Conservation (phyloP, 2,329 filamentous ascomycete genomes). For the Fusarium pilosicola region DNA sequence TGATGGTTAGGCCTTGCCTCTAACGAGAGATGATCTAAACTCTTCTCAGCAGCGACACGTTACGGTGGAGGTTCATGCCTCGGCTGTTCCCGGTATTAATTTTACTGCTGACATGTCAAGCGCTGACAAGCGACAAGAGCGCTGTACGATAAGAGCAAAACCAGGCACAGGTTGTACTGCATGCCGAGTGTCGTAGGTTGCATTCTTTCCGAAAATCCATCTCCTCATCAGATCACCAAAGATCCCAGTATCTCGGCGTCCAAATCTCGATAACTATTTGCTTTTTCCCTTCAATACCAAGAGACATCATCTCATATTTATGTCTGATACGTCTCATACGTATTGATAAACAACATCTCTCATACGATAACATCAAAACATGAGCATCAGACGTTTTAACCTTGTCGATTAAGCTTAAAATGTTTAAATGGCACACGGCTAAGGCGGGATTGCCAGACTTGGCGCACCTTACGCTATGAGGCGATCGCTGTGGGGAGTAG, state of each 20-base stretch:
- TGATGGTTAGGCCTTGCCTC: not conserved
- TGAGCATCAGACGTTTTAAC: slow-evolving; percentile 11
- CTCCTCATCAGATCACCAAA: not conserved
- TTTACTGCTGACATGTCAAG: not conserved
- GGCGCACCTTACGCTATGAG: not conserved
- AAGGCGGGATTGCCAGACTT: slow-evolving; percentile 26
- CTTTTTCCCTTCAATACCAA: not conserved
- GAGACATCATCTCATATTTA: not conserved
- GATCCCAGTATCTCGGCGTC: not conserved
- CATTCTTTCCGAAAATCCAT: slow-evolving; percentile 7
- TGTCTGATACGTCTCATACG: not conserved
- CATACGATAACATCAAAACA: not conserved
- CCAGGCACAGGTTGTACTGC: not conserved
- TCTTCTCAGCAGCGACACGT: not conserved
- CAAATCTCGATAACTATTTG: not conserved
- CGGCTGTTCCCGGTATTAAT: slow-evolving; percentile 1
- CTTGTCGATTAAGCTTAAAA: slow-evolving; percentile 29
- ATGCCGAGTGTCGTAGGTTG: not conserved
- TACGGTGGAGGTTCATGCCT: not conserved
- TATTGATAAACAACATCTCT: not conserved
- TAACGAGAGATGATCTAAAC: slow-evolving; percentile 1
- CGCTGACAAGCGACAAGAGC: not conserved
- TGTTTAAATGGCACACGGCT: not conserved
- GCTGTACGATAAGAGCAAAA: not conserved
- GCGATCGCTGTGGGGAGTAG: slow-evolving; percentile 12